Percentiles rank a stretch among this genome's conserved stretches.
These are phyloP conservation scores for Alternaria sp. DNA, from an alignment of 2,329 filamentous ascomycete genomes.

Conservation along the genomic window DNA sequence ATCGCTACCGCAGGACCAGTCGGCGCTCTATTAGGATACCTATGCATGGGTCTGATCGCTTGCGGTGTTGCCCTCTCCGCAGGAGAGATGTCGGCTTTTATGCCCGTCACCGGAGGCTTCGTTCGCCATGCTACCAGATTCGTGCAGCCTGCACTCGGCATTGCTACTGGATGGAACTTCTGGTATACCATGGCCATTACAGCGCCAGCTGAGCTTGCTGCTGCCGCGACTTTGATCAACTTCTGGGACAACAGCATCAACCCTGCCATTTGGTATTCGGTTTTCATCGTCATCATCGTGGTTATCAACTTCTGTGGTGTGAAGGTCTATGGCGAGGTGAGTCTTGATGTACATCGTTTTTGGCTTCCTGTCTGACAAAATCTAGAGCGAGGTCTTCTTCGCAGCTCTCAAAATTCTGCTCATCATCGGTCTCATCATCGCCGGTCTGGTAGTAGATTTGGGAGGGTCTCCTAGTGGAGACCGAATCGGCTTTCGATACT, in stretches of 20 bases:
- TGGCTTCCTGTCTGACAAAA: background rate
- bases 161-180: constrained; percentile 31
- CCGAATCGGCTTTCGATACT: constrained; percentile 70
- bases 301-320: constrained; percentile 18
- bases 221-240: constrained; percentile 75
- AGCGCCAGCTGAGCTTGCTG: constrained; percentile 65
- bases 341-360: background rate
- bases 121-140: constrained; percentile 61
- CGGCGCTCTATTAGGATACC: constrained; percentile 62
- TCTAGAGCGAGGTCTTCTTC: constrained; percentile 58
- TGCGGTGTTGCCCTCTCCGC: constrained; percentile 62
- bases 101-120: constrained; percentile 62
- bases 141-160: constrained; percentile 58
- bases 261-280: constrained; percentile 16
- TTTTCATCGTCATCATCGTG: constrained; percentile 22
- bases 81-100: constrained; percentile 61
- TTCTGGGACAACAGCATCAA: constrained; percentile 66
- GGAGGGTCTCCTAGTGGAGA: constrained; percentile 39
- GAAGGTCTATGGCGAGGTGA: constrained; percentile 25
- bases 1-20: constrained; percentile 63
- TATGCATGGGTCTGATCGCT: constrained; percentile 60
- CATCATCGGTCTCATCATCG: constrained; percentile 40
- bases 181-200: constrained; percentile 13
- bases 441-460: constrained; percentile 40
- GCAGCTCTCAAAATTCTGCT: constrained; percentile 57